Evolutionary conservation across 2,329 filamentous ascomycete species (phyloP), one percentile per base, ranked within the genome.

Genomic region (Phialophora verrucosa): DNA sequence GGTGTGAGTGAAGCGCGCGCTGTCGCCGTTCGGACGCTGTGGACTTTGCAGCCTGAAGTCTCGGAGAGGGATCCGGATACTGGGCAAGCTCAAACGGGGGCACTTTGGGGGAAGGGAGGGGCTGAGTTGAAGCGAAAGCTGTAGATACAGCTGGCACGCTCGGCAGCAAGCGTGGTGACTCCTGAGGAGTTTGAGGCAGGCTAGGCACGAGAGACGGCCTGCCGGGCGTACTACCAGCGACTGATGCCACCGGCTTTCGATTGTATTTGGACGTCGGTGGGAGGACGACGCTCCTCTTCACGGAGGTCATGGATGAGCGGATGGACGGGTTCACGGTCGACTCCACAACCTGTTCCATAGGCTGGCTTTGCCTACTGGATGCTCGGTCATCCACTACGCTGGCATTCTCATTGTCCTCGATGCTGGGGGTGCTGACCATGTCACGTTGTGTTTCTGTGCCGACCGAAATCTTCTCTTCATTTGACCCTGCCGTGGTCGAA

Each of bases 261-360:
- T 72, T 73, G 62, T 71, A 73, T 62, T 69, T 72, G 23, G 71
- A 73, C 0, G 71, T 73, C 5, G 71, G 71, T 17, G 69, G 68
- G 27, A 66, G 59, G 10, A 70, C 59, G 31, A 51, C 50, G 32
- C 42, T 64, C 29, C 51, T 67, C 35, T 65, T 59, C 11, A 60
- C 35, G 4, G 71, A 72, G 10, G 59, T 56, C 54, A 68, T 69
- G 2, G 70, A 71, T 29, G 70, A 70, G 4, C 65, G 63, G 12
- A 69, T 57, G 6, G 68, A 70, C 25, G 56, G 31, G 47, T 61
- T 62, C 14, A 59, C 20, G 2, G 42, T 32, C 5, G 27, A n/a
- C 5, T 59, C 65, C 17, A 59, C 59, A 4, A 51, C 20, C 56
- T 65, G 66, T 44, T 50, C 57, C n/a, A n/a, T 49, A 14, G 20